Evolutionary conservation across 306 rosid genomes (phyloP), one percentile per base, ranked within the genome.

Genomic region (Rosa multiflora): DNA sequence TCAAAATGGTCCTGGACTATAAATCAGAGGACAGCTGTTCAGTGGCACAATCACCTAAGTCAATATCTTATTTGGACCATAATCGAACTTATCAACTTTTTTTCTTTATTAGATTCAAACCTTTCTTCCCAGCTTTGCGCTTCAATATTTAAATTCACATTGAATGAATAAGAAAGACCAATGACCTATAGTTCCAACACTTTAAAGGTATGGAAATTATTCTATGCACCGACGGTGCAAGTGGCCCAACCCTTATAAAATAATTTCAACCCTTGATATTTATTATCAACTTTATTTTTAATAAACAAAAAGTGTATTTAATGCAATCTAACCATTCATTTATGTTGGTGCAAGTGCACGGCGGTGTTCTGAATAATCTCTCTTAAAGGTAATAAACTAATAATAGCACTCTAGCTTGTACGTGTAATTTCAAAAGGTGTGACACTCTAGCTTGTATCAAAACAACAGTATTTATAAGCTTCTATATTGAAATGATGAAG

Each of bases 401-500:
- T 29, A 29, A 29, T 29, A 29, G 32, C 32, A 29, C 32, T 29
- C 32, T 29, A 29, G 32, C 32, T 29, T 29, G 32, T 29, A 29
- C 32, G 1, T 29, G 52, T 40, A 40, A 0, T 20, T 73, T 18
- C 18, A 17, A 10, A 48, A 29, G 23, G 10, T 15, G 17, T 48
- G 0, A 8, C 4, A 15, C 61, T 56, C 29, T 20, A 56, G 23
- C 8, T 29, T 61, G 15, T 61, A 61, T 61, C 17, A 62, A 35
- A 64, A 64, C 43, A 64, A 5, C 35, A 6, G 47, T 56, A 56
- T 5, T 35, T 56, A 56, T 5, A 51, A 42, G 20, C 26, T 10
- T 63, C 29, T 37, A 20, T 63, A 29, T 32, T 62, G 7, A 8
- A 62, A 46, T 20, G 72, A 63, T 76, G 79, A 76, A 64, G 37